Evolutionary conservation across 2,329 filamentous ascomycete genomes (phyloP).

Genomic region (Aspergillus fructus): DNA sequence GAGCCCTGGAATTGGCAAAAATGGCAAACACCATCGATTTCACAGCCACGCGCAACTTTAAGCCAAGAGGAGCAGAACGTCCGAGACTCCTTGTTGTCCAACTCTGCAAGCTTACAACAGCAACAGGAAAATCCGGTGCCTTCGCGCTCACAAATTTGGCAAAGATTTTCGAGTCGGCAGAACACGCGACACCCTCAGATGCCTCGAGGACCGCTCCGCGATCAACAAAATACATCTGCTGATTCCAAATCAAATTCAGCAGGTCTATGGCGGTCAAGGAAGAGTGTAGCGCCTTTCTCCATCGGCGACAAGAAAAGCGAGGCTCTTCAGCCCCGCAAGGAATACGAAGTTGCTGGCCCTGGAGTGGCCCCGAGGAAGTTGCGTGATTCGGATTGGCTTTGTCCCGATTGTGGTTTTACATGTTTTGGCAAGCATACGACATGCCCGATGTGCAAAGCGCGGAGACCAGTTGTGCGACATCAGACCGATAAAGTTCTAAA

Average conservation of each 20-base stretch:
- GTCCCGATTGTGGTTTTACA: background rate
- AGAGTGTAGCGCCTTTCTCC: background rate
- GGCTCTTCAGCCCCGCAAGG: conserved; percentile 14
- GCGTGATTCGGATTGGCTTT: background rate
- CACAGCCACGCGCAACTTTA: conserved; percentile 16
- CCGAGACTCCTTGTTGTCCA: conserved; percentile 25
- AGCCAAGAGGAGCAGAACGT: conserved; percentile 33
- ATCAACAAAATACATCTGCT: background rate
- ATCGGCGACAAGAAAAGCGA: conserved; percentile 4
- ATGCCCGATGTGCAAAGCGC: background rate
- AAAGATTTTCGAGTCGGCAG: background rate
- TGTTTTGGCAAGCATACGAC: background rate
- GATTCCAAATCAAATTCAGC: background rate
- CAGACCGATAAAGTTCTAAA: too few relatives aligned
- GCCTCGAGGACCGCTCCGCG: background rate
- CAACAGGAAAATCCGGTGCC: background rate
- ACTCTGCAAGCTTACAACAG: background rate
- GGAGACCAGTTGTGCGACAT: background rate
- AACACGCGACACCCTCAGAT: background rate
- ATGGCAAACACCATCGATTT: background rate
- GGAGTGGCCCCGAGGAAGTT: background rate
- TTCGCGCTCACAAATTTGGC: background rate
- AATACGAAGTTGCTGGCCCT: conserved; percentile 6
- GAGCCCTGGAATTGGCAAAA: background rate
- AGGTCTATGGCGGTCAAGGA: background rate